Percentiles rank a stretch among this genome's conserved stretches.
phyloP scores from a whole-genome alignment of 2,329 filamentous ascomycete species.

The Fusarium solani-melongenae region DNA sequence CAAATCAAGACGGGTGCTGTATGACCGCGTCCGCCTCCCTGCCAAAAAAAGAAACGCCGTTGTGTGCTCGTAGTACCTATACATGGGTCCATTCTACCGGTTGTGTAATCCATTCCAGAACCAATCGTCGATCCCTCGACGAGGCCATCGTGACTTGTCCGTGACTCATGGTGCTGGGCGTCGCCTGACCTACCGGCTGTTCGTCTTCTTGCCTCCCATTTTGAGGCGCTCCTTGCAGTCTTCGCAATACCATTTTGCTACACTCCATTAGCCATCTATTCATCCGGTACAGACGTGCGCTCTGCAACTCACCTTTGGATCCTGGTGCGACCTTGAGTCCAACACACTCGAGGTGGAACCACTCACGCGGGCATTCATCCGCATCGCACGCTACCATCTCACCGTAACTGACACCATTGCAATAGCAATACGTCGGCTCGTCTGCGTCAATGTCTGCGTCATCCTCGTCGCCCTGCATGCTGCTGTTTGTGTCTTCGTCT shows the following conservation, averaged over 20 bases:
- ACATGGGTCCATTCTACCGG: conserved; percentile 26
- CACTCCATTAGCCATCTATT: conserved; percentile 42
- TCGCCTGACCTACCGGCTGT: conserved; percentile 53
- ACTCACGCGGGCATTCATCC: conserved; percentile 77
- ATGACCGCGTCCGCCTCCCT: conserved; percentile 21
- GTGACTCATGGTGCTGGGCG: conserved; percentile 14
- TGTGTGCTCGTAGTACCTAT: conserved; percentile 34
- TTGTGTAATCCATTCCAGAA: conserved; percentile 24
- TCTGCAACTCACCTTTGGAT: conserved; percentile 71
- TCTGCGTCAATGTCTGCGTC: conserved; percentile 74
- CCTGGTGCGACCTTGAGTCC: conserved; percentile 83
- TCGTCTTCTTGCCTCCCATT: conserved; percentile 63
- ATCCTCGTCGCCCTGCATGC: conserved; percentile 53
- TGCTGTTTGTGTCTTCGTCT: conserved; percentile 58
- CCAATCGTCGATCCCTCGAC: conserved; percentile 18
- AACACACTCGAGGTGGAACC: conserved; percentile 87
- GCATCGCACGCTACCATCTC: conserved; percentile 88
- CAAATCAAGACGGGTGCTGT: conserved; percentile 28
- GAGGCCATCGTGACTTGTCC: conserved; percentile 30
- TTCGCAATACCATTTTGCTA: conserved; percentile 86
- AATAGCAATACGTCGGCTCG: conserved; percentile 83
- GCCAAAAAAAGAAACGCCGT: conserved; percentile 36
- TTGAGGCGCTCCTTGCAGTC: conserved; percentile 78
- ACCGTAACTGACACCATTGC: conserved; percentile 82
- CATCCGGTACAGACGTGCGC: neutral